Base-by-base conservation (phyloP, 192 early-diverging fungal species). In the Neocallimastix lanati region DNA sequence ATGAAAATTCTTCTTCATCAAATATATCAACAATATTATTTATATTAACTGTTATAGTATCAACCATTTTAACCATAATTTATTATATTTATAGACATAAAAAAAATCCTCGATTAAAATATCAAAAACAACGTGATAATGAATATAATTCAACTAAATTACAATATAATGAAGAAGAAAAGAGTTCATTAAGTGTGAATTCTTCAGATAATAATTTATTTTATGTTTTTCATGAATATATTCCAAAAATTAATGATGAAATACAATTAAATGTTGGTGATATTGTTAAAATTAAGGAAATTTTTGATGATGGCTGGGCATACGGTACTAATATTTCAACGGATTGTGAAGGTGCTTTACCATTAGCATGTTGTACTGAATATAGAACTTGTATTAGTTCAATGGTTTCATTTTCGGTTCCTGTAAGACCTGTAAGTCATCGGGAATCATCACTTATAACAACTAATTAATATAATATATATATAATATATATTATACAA, bases 271-370 rank as follows among this genome's bases (percentile, higher is more conserved):
- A 86, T n/a, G 80, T 83, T 12, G 92, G 91, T 78, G 94, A 96
- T 81, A 87, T 90, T 79, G 88, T 96, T 12, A 89, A 87, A 29
- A 78, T 95, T 27, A 86, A 89, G 21, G 85, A 88, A 81, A 87
- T 87, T 28, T 96, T 94, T 85, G 93, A 95, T 81, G 95, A 96
- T 82, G 95, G 95, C 12, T 96, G 95, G 95, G 94, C 92, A 27
- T 86, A 95, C 2, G 95, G 95, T 29, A 84, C 90, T 78, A 95
- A 95, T 84, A 81, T 90, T 80, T 88, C 86, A 67, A 92, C 93
- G 4, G 87, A 89, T 2, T 38, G 82, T 38, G 89, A 91, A 78
- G 95, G 95, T 25, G 93, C 93, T 0, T 96, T 96, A 89, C 95
- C 95, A 18, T 80, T 93, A 6, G 93, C 93, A 29, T 96, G 95